phyloP scores from a whole-genome alignment of 1,139 yeast species.

The Spencermartinsiella ligniputridi region DNA sequence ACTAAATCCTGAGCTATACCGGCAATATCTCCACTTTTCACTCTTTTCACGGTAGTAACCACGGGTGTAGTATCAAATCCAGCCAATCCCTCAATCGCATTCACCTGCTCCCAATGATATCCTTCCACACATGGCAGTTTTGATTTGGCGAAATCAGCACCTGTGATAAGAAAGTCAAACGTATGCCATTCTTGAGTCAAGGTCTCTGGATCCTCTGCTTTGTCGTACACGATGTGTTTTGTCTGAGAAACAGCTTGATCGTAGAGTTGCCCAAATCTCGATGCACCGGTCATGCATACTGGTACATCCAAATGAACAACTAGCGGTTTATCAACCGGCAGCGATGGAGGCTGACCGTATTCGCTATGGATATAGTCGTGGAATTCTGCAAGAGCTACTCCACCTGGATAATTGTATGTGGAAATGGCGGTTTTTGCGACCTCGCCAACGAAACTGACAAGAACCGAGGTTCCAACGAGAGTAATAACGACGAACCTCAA shows the following conservation, averaged over 20 bases:
- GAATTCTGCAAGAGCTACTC: slow-evolving; percentile 56
- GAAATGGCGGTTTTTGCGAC: slow-evolving; percentile 57
- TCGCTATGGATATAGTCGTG: slow-evolving; percentile 38
- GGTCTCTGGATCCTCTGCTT: slow-evolving; percentile 51
- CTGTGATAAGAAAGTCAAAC: slow-evolving; percentile 57
- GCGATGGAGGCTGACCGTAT: slow-evolving; percentile 5
- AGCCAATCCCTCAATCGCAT: slow-evolving; percentile 35
- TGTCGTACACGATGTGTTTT: slow-evolving; percentile 56
- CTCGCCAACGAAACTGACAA: slow-evolving; percentile 41
- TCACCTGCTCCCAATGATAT: slow-evolving; percentile 40
- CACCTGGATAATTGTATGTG: slow-evolving; percentile 85
- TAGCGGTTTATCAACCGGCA: slow-evolving; percentile 10
- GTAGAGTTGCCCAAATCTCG: slow-evolving; percentile 63
- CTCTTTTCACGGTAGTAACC: neutral
- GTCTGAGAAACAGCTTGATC: slow-evolving; percentile 12
- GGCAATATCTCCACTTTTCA: neutral
- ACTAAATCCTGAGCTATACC: neutral
- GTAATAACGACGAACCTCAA: slow-evolving; percentile 29
- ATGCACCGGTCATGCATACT: slow-evolving; percentile 84
- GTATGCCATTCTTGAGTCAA: slow-evolving; percentile 46
- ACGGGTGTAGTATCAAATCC: neutral
- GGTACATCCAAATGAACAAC: slow-evolving; percentile 71
- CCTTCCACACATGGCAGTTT: slow-evolving; percentile 21
- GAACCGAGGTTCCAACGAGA: slow-evolving; percentile 27
- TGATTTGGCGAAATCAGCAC: slow-evolving; percentile 21